Evolutionary conservation across 2,329 filamentous ascomycete genomes (phyloP).

Genomic region (Penicillium sp.): DNA sequence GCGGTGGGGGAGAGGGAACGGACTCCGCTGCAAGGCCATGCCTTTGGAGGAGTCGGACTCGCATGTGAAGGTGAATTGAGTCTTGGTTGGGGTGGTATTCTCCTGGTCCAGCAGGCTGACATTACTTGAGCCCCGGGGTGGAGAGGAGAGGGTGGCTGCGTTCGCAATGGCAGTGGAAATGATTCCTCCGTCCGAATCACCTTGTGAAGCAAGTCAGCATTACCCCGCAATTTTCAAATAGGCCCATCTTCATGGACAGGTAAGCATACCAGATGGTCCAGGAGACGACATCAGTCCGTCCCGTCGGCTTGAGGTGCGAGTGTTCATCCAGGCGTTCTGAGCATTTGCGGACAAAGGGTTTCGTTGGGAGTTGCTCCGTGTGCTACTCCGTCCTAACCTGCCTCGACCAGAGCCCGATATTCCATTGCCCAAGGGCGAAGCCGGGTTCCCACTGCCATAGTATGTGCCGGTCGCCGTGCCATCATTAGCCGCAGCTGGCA

Average conservation of each 20-base stretch:
- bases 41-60: constrained; percentile 84
- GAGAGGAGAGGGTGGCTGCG: constrained; percentile 70
- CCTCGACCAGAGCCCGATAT: constrained; percentile 86
- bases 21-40: constrained; percentile 70
- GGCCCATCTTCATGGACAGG: not conserved
- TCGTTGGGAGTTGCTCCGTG: constrained; percentile 58
- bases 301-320: constrained; percentile 54
- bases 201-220: constrained; percentile 25
- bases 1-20: constrained; percentile 44
- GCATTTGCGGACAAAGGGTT: constrained; percentile 66
- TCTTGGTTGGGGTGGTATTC: constrained; percentile 69
- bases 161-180: constrained; percentile 92
- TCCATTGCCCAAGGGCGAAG: constrained; percentile 64
- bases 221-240: not conserved
- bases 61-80: constrained; percentile 96
- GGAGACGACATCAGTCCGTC: constrained; percentile 52
- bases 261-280: constrained; percentile 39
- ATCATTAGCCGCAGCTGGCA: constrained; percentile 51
- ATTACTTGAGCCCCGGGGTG: constrained; percentile 72
- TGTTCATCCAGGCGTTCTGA: constrained; percentile 59
- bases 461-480: constrained; percentile 55
- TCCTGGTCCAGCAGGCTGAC: constrained; percentile 77
- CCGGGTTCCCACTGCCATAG: constrained; percentile 60
- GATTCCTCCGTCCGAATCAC: constrained; percentile 70
- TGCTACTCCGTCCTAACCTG: constrained; percentile 69